phyloP scores from a whole-genome alignment of 495 filamentous ascomycete genomes.

The Aspergillus biplanus region DNA sequence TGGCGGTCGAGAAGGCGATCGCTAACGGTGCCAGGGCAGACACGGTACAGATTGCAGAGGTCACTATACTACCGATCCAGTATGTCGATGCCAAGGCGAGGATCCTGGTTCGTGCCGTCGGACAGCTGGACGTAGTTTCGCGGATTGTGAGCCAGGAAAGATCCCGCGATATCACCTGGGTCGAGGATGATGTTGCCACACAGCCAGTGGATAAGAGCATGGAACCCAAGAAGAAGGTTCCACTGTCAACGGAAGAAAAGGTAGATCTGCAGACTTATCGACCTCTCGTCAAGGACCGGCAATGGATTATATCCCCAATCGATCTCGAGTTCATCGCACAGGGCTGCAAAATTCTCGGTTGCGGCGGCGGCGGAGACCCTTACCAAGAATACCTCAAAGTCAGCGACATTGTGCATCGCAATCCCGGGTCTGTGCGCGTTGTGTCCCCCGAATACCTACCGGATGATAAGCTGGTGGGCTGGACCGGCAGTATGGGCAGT shows the following conservation, averaged over 20 bases:
- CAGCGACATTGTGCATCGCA: conserved; percentile 11
- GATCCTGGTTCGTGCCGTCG: conserved; percentile 38
- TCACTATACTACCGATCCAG: conserved; percentile 38
- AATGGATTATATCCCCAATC: conserved; percentile 57
- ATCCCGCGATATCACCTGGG: too few relatives aligned
- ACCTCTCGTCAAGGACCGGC: conserved; percentile 19
- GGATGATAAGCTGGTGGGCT: conserved; percentile 27
- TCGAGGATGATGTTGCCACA: too few relatives aligned
- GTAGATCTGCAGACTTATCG: conserved; percentile 20
- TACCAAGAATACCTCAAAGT: conserved; percentile 33
- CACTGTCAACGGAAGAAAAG: background rate
- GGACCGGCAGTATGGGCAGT: conserved; percentile 35
- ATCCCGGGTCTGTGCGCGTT: conserved; percentile 22
- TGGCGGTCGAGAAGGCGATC: conserved; percentile 43
- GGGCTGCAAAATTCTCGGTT: conserved; percentile 65
- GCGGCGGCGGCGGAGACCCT: conserved; percentile 55
- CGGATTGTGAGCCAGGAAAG: background rate
- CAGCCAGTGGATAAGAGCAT: background rate
- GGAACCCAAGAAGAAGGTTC: background rate
- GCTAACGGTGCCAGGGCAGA: conserved; percentile 39
- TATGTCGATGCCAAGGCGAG: conserved; percentile 42
- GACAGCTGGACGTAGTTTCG: conserved; percentile 27
- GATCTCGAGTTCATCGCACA: conserved; percentile 61
- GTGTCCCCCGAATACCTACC: conserved; percentile 27
- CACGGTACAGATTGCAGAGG: conserved; percentile 37